Percentiles rank a stretch among this genome's conserved stretches.
These are phyloP conservation scores for Dendrobium catenatum DNA, from an alignment of 106 monocot species.

Conservation along the genomic window DNA sequence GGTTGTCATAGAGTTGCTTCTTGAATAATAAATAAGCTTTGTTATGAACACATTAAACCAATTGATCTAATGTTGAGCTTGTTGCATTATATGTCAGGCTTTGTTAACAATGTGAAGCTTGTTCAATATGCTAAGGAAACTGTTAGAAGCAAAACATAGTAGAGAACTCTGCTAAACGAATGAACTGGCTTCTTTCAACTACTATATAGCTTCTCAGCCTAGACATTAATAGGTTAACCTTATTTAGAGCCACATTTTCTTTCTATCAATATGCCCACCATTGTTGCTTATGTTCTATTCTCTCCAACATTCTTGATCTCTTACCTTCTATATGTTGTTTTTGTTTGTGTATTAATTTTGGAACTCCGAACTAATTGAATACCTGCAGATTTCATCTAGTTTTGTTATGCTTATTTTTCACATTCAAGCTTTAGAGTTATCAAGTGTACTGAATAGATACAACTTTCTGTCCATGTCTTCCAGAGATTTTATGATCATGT, in stretches of 20 bases:
- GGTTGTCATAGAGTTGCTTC: background rate
- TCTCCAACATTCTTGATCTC: background rate
- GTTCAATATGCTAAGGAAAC: background rate
- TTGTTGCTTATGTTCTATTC: background rate
- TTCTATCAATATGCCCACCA: background rate
- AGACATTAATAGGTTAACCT: background rate
- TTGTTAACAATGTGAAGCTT: background rate
- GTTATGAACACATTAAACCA: background rate
- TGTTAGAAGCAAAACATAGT: background rate
- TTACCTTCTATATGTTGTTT: background rate
- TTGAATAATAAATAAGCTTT: background rate
- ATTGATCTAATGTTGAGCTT: background rate
- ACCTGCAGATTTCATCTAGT: background rate
- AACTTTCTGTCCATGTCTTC: constrained; percentile 11
- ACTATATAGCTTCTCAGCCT: background rate
- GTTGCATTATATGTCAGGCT: background rate
- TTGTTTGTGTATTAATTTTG: background rate
- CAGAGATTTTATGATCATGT: constrained; percentile 98
- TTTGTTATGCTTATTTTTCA: background rate
- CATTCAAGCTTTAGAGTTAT: background rate
- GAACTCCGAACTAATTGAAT: background rate
- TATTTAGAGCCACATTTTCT: background rate
- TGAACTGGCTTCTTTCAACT: background rate
- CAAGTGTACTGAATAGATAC: background rate
- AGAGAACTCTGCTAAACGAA: background rate